Evolutionary conservation across 768 basidiomycete genomes (phyloP).

Genomic region (Russula griseocarnosa): DNA sequence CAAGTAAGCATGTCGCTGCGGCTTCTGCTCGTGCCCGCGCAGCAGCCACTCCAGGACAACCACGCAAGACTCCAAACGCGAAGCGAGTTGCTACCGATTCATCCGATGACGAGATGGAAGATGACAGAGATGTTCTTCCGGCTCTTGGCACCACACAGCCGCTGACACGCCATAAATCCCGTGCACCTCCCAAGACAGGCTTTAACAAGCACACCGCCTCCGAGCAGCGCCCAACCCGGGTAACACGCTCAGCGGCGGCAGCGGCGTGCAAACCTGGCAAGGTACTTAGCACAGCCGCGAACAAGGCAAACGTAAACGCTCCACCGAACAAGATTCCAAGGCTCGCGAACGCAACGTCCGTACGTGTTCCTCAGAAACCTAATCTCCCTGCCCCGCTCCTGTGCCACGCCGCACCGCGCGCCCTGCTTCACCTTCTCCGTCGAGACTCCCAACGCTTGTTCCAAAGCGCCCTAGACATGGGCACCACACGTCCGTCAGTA

Average conservation of each 20-base stretch:
- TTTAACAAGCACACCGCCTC: slow-evolving; percentile 53
- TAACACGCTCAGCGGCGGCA: slow-evolving; percentile 63
- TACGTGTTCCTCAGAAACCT: slow-evolving; percentile 40
- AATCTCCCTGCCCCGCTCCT: slow-evolving; percentile 35
- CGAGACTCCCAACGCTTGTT: slow-evolving; percentile 70
- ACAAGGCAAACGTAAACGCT: slow-evolving; percentile 33
- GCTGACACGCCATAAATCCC: slow-evolving; percentile 29
- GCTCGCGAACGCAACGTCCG: slow-evolving; percentile 41
- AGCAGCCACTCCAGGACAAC: slow-evolving; percentile 77
- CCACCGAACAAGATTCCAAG: slow-evolving; percentile 42
- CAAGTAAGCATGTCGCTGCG: slow-evolving; percentile 67
- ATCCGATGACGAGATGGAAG: slow-evolving; percentile 59
- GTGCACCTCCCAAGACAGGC: slow-evolving; percentile 36
- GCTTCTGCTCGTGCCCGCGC: slow-evolving; percentile 67
- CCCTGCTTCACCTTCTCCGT: slow-evolving; percentile 66
- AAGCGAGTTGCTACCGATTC: slow-evolving; percentile 69
- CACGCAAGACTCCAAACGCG: slow-evolving; percentile 79
- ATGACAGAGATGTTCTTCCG: slow-evolving; percentile 58
- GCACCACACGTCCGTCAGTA: slow-evolving; percentile 41
- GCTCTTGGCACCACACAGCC: slow-evolving; percentile 52
- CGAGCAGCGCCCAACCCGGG: slow-evolving; percentile 68
- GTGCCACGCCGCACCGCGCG: slow-evolving; percentile 40
- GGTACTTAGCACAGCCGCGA: slow-evolving; percentile 27
- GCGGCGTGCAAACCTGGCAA: slow-evolving; percentile 31
- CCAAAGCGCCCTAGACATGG: slow-evolving; percentile 43